phyloP scores from a whole-genome alignment of 495 filamentous ascomycete species.

The Symbiotaphrina buchneri region DNA sequence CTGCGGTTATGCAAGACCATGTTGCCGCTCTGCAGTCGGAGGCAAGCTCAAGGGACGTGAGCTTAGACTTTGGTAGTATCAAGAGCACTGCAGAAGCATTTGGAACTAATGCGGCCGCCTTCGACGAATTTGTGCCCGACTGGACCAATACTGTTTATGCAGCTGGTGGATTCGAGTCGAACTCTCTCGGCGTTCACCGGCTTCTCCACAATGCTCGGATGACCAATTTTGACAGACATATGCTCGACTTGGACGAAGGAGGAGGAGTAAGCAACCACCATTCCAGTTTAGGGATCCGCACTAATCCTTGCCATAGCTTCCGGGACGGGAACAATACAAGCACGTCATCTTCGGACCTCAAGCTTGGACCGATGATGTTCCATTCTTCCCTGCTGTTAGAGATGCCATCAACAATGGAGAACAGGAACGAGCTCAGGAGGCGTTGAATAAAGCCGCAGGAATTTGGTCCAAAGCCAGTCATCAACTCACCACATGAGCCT shows the following conservation, averaged over 20 bases:
- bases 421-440: slow-evolving; percentile 43
- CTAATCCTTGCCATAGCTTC: slow-evolving; percentile 28
- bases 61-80: slow-evolving; percentile 33
- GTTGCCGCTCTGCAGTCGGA: slow-evolving; percentile 42
- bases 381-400: slow-evolving; percentile 66
- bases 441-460: slow-evolving; percentile 47
- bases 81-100: slow-evolving; percentile 37
- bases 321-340: slow-evolving; percentile 81
- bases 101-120: slow-evolving; percentile 30
- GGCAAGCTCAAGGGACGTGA: slow-evolving; percentile 22
- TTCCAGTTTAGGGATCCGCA: neutral
- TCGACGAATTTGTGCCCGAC: slow-evolving; percentile 45
- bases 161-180: slow-evolving; percentile 27
- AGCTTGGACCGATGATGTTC: slow-evolving; percentile 51
- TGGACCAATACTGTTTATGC: slow-evolving; percentile 50
- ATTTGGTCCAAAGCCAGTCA: slow-evolving; percentile 44
- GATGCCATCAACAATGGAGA: slow-evolving; percentile 56
- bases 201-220: slow-evolving; percentile 48
- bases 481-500: slow-evolving; percentile 23
- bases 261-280: slow-evolving; percentile 40
- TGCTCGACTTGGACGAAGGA: slow-evolving; percentile 47
- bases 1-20: slow-evolving; percentile 11
- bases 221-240: slow-evolving; percentile 58
- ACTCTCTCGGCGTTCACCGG: slow-evolving; percentile 34
- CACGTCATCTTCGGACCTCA: slow-evolving; percentile 78